A percentile compares a stretch with the other conserved stretches of the same genome.
phyloP scores from a whole-genome alignment of 257 asterid genomes.

The Lantana camara region DNA sequence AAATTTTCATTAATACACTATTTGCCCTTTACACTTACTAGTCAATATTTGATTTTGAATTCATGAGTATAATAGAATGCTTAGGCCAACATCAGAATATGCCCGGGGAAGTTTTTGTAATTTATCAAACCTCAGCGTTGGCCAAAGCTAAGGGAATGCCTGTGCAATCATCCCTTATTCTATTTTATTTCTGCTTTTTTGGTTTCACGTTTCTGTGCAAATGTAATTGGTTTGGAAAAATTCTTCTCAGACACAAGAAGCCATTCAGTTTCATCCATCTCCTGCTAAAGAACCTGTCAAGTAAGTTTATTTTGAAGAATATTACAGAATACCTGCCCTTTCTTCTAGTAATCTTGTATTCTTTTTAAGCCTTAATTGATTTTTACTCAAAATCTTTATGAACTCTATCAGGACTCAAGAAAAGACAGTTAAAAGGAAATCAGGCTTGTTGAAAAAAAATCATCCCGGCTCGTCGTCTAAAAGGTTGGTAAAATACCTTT shows the following conservation, averaged over 20 bases:
- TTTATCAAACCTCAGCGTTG: no score
- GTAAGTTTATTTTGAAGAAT: conserved; percentile 42
- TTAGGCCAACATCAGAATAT: no score
- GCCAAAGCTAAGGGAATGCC: no score
- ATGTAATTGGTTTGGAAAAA: conserved; percentile 26
- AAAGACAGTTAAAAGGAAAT: conserved; percentile 35
- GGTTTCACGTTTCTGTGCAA: neutral
- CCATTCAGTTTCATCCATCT: conserved; percentile 28
- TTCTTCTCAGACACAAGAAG: conserved; percentile 36
- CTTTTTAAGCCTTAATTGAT: no score
- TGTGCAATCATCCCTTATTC: neutral
- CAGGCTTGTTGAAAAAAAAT: conserved; percentile 18
- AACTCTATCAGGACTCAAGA: conserved; percentile 40
- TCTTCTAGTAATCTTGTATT: neutral
- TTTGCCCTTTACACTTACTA: no score
- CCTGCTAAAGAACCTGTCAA: conserved; percentile 31
- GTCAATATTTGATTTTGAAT: no score
- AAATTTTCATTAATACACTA: no score
- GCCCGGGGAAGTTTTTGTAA: no score
- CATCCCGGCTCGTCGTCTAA: conserved; percentile 33
- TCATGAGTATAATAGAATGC: no score
- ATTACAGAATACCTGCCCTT: neutral
- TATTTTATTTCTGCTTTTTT: neutral
- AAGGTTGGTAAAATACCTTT: conserved; percentile 29
- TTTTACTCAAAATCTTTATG: conserved; percentile 1